Evolutionary conservation across 2,329 filamentous ascomycete genomes (phyloP), one percentile per base, ranked within the genome.

Genomic region (Cordyceps militaris): DNA sequence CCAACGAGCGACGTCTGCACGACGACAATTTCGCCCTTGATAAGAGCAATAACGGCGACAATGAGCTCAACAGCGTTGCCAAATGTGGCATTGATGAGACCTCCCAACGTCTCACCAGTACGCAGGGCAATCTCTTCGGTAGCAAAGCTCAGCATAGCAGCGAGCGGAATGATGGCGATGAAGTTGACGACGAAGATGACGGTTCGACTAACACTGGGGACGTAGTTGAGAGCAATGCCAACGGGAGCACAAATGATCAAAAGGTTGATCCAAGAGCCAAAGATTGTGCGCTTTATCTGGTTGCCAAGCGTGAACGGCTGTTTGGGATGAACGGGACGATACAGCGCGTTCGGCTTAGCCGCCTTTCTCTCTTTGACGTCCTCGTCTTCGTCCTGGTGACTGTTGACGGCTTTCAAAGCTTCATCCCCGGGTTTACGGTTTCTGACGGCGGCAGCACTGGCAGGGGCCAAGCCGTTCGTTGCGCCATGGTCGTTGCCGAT

Each of bases 1-100:
- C 92, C 92, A 61, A 97, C 89, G 28, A 97, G 78, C 0, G 92
- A 97, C 0, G 92, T 96, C 71, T 97, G 91, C 7, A 97, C 91
- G 60, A 97, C 95, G 34, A 87, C 76, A 24, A 95, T 83, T 71
- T 96, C 83, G 53, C 80, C 70, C 60, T 95, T 81, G 28, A 81
- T 74, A 48, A 97, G 74, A 1, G 92, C 92, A 64, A 96, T 88
- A 64, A 97, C 84, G 24, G 89, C 88, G 46, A 97, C 89, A 61
- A 96, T 96, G 65, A 96, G 75, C 69, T 96, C 91, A 60, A 95
- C 90, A 4, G 91, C 91, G 67, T 96, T 95, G 82, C 91, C 93
- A 69, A 97, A 97, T 2, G 88, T 88, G 7, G 92, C 92, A 67
- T 97, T 97, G 58, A 97, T 79, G 36, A 97, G 76, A 57, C 92